phyloP scores from a whole-genome alignment of 805 yeast species.

The Monosporozyma yasuniensis region DNA sequence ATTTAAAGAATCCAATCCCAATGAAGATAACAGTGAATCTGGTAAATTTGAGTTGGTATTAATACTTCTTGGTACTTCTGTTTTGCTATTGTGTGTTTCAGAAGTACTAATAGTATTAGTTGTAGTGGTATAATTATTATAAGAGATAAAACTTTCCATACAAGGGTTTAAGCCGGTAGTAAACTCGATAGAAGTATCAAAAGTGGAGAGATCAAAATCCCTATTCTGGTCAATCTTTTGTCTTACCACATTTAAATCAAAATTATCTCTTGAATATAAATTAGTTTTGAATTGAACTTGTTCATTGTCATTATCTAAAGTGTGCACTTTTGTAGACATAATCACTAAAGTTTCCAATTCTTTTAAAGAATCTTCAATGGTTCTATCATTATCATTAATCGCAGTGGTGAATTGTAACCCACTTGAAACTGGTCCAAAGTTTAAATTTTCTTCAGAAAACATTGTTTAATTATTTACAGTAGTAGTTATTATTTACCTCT shows the following conservation, averaged over 20 bases:
- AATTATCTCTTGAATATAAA: neutral
- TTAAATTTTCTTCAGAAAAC: neutral
- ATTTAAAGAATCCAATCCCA: neutral
- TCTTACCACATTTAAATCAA: neutral
- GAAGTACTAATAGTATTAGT: too few species aligned
- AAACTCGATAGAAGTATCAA: neutral
- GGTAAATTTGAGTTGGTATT: neutral
- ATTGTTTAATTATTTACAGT: too few species aligned
- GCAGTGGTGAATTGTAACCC: neutral
- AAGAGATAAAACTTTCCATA: too few species aligned
- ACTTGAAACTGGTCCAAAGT: neutral
- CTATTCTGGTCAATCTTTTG: neutral
- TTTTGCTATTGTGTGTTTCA: too few species aligned
- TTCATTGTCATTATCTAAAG: neutral
- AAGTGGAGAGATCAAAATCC: neutral
- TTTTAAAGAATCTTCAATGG: conserved; percentile 18
- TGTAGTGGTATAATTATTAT: too few species aligned
- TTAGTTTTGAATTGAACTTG: neutral
- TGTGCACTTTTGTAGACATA: neutral
- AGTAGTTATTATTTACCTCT: too few species aligned
- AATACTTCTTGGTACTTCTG: neutral
- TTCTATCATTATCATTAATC: neutral
- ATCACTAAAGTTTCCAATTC: conserved; percentile 7
- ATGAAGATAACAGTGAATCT: neutral
- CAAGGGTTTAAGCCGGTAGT: neutral